These are phyloP conservation scores for Xylariales sp. DNA, from an alignment of 2,329 filamentous ascomycete species.

Conservation along the genomic window DNA sequence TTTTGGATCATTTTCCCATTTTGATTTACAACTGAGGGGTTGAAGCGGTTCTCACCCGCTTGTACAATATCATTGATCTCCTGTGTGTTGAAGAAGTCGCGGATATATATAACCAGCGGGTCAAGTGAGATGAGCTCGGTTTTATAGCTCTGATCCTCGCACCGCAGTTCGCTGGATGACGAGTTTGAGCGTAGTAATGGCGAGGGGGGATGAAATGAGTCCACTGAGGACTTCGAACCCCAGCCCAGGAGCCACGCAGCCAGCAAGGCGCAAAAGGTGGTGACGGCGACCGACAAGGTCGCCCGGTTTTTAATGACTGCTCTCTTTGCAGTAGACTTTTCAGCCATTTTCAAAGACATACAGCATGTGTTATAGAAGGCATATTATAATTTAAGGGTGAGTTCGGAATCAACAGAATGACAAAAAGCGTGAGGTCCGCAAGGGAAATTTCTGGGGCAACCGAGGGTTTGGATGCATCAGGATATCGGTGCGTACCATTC, in stretches of 20 bases:
- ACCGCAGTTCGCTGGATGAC: conserved; percentile 15
- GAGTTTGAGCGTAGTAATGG: conserved; percentile 6
- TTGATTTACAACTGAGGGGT: conserved; percentile 53
- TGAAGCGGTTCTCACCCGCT: conserved; percentile 51
- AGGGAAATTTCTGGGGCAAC: background rate
- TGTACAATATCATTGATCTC: conserved; percentile 52
- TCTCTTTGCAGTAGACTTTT: conserved; percentile 9
- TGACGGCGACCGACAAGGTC: conserved; percentile 15
- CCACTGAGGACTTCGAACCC: background rate
- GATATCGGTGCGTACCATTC: conserved; percentile 23
- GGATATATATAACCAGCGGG: conserved; percentile 57
- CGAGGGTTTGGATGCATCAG: conserved; percentile 13
- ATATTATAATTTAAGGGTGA: conserved; percentile 1
- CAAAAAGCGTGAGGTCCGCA: background rate
- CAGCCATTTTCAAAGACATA: conserved; percentile 10
- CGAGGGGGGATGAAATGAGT: background rate
- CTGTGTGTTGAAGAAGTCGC: conserved; percentile 50
- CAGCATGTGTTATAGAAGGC: background rate
- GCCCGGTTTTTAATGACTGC: background rate
- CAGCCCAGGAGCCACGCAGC: conserved; percentile 17
- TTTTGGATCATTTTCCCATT: conserved; percentile 46
- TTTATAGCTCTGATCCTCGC: conserved; percentile 49
- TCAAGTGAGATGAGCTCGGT: conserved; percentile 57
- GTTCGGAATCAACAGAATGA: background rate
- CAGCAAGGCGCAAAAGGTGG: conserved; percentile 3